Conservation (phyloP, 805 yeast species). For the Grigorovia yakushimaensis region DNA sequence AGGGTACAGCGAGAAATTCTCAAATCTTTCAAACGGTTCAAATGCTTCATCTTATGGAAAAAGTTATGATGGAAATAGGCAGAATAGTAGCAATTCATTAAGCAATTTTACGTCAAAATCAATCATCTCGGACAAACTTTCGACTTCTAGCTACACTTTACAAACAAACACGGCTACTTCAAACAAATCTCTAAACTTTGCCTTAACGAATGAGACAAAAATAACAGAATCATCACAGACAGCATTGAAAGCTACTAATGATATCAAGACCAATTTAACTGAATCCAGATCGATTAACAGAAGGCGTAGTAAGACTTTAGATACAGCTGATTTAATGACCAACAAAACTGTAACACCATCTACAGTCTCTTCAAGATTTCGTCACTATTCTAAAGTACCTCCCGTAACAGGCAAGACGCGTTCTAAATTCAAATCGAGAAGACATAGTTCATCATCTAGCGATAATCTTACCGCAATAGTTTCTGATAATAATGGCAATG, state of each 20-base stretch:
- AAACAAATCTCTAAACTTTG: not conserved
- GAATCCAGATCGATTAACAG: slow-evolving; percentile 7
- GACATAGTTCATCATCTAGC: slow-evolving; percentile 1
- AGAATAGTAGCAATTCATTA: too few relatives aligned
- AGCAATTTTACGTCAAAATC: too few relatives aligned
- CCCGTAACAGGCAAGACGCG: slow-evolving; percentile 5
- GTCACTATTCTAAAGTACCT: slow-evolving; percentile 1
- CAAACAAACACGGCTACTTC: not conserved
- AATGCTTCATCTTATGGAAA: too few relatives aligned
- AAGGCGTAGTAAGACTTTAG: slow-evolving; percentile 27
- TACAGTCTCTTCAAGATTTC: slow-evolving; percentile 2
- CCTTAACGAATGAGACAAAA: not conserved
- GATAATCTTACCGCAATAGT: not conserved
- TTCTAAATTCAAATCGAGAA: not conserved
- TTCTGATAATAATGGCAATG: not conserved
- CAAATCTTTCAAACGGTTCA: too few relatives aligned
- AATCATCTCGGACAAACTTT: not conserved
- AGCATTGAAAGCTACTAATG: not conserved
- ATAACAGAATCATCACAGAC: not conserved
- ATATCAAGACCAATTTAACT: not conserved
- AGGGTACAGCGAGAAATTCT: too few relatives aligned
- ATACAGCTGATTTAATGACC: slow-evolving; percentile 14
- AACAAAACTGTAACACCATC: not conserved
- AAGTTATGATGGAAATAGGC: too few relatives aligned
- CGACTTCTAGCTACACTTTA: not conserved